These are phyloP conservation scores for Penicillium sp. DNA, from an alignment of 2,329 filamentous ascomycete genomes.

Conservation along the genomic window DNA sequence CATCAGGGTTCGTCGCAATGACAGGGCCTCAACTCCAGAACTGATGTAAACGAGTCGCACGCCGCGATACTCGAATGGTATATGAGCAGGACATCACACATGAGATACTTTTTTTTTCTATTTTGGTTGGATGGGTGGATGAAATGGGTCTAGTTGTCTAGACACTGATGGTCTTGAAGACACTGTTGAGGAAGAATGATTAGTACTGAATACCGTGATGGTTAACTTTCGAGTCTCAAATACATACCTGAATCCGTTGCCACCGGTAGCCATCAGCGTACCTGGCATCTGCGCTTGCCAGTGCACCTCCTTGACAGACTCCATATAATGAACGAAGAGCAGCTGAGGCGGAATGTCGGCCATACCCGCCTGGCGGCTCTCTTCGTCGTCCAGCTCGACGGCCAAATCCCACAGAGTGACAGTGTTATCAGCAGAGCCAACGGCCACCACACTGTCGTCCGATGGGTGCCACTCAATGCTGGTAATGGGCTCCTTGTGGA, in stretches of 20 bases:
- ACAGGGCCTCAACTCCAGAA: slow-evolving; percentile 28
- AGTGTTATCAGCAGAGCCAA: slow-evolving; percentile 91
- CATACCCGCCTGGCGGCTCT: slow-evolving; percentile 85
- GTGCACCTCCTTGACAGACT: slow-evolving; percentile 92
- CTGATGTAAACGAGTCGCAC: slow-evolving; percentile 28
- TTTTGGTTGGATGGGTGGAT: background rate
- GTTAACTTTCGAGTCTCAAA: background rate
- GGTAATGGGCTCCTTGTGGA: slow-evolving; percentile 96
- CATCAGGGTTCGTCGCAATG: slow-evolving; percentile 14
- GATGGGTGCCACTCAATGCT: slow-evolving; percentile 97
- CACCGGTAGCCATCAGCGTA: slow-evolving; percentile 85
- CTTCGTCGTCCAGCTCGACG: slow-evolving; percentile 95
- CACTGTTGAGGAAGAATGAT: slow-evolving; percentile 53
- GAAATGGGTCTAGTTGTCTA: slow-evolving; percentile 48
- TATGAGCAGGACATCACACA: slow-evolving; percentile 38
- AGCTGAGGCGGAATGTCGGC: slow-evolving; percentile 92
- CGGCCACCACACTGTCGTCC: slow-evolving; percentile 92
- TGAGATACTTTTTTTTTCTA: slow-evolving; percentile 26
- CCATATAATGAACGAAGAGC: slow-evolving; percentile 95
- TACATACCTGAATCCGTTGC: slow-evolving; percentile 74
- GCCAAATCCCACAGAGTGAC: slow-evolving; percentile 96
- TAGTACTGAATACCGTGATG: slow-evolving; percentile 24
- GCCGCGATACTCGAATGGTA: slow-evolving; percentile 33
- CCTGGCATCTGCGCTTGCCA: slow-evolving; percentile 98
- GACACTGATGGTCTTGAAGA: slow-evolving; percentile 83